Percentiles rank a stretch among this genome's conserved stretches.
Conservation (phyloP, 1,284 basidiomycete genomes). For the Athelia sp. region DNA sequence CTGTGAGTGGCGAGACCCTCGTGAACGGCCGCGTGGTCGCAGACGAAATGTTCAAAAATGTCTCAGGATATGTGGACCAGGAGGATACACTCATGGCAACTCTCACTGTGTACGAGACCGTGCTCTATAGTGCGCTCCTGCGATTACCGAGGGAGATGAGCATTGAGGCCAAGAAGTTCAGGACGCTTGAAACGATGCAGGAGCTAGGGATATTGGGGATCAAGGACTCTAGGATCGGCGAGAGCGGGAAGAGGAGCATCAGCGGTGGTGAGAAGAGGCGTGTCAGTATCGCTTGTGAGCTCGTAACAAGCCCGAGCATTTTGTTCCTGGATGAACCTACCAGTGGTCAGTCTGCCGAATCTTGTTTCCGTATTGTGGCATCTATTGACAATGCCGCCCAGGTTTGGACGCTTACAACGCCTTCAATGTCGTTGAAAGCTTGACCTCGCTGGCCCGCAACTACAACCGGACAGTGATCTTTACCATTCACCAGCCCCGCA, state of each 20-base stretch:
- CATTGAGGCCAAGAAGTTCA: slow-evolving; percentile 86
- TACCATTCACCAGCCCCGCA: slow-evolving; percentile 98
- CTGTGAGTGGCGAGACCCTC: slow-evolving; percentile 69
- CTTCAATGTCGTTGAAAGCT: slow-evolving; percentile 87
- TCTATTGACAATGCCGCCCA: slow-evolving; percentile 18
- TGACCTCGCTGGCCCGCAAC: slow-evolving; percentile 80
- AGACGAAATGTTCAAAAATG: slow-evolving; percentile 75
- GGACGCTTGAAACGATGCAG: slow-evolving; percentile 94
- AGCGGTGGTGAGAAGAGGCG: slow-evolving; percentile 95
- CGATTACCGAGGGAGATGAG: slow-evolving; percentile 93
- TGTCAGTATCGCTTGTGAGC: slow-evolving; percentile 96
- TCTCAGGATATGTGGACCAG: slow-evolving; percentile 95
- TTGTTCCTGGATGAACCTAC: slow-evolving; percentile 97
- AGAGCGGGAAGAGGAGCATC: slow-evolving; percentile 81
- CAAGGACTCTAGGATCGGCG: slow-evolving; percentile 86
- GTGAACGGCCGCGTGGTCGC: slow-evolving; percentile 84
- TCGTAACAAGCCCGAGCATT: slow-evolving; percentile 94
- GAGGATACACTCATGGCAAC: slow-evolving; percentile 97
- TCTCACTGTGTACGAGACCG: slow-evolving; percentile 95
- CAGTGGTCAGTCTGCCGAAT: slow-evolving; percentile 56
- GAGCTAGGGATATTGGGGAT: slow-evolving; percentile 93
- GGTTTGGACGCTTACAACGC: slow-evolving; percentile 95
- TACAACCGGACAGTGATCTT: slow-evolving; percentile 97
- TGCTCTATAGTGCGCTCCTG: slow-evolving; percentile 88
- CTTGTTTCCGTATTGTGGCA: not conserved